Conservation (phyloP, 2,329 filamentous ascomycete genomes). For the Shiraia sp. region DNA sequence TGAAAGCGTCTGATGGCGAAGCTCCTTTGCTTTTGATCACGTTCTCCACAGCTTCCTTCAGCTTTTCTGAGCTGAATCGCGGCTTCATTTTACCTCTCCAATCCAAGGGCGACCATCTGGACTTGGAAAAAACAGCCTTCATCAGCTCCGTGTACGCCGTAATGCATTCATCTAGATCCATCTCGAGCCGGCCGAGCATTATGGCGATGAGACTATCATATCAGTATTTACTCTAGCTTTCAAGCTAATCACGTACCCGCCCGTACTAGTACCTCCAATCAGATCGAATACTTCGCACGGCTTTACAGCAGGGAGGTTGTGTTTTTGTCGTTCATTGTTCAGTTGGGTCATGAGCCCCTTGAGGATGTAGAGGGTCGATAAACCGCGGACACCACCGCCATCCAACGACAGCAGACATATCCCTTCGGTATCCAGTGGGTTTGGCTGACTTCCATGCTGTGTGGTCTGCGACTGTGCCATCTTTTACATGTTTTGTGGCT, state of each 20-base stretch:
- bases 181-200: conserved; percentile 23
- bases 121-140: conserved; percentile 8
- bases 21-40: neutral
- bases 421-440: conserved; percentile 10
- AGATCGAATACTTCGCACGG: conserved; percentile 24
- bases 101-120: neutral
- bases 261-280: conserved; percentile 27
- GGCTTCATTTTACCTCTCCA: conserved; percentile 4
- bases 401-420: conserved; percentile 22
- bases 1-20: neutral
- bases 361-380: conserved; percentile 25
- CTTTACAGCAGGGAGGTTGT: conserved; percentile 4
- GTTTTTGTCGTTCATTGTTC: conserved; percentile 1
- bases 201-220: conserved; percentile 17
- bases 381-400: conserved; percentile 31
- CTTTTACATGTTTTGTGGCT: too few species aligned
- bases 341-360: conserved; percentile 21
- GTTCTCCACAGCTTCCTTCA: conserved; percentile 1
- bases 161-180: conserved; percentile 18
- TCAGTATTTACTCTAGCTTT: too few species aligned
- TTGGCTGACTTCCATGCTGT: conserved; percentile 8
- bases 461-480: too few species aligned
- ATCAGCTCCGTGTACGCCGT: conserved; percentile 7
- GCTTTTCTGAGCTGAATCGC: conserved; percentile 10
- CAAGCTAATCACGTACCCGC: conserved; percentile 10